These are phyloP conservation scores for Wickerhamiella sergipiensis DNA, from an alignment of 805 yeast genomes.

Conservation along the genomic window DNA sequence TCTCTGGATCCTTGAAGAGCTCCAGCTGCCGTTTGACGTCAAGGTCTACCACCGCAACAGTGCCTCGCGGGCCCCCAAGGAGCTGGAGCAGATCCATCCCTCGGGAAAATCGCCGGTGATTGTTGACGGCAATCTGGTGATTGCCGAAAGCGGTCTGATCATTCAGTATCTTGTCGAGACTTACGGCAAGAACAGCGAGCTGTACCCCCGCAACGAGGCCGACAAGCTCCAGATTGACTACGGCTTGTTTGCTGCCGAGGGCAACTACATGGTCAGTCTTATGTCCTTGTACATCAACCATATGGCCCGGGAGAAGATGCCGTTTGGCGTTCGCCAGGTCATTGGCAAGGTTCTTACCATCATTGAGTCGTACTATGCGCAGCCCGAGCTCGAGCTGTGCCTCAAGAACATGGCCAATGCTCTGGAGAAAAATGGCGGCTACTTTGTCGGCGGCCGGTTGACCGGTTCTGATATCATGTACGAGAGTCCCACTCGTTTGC, in stretches of 20 bases:
- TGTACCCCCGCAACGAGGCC: conserved; percentile 28
- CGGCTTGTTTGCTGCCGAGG: conserved; percentile 47
- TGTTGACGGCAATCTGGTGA: conserved; percentile 27
- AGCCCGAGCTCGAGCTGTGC: conserved; percentile 32
- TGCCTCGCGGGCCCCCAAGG: conserved; percentile 34
- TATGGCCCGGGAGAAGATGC: conserved; percentile 19
- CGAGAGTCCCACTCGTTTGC: conserved; percentile 4
- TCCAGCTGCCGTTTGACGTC: conserved; percentile 41
- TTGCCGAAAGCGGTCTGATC: conserved; percentile 53
- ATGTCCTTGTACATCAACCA: conserved; percentile 27
- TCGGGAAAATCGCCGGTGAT: conserved; percentile 52
- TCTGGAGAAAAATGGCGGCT: conserved; percentile 36
- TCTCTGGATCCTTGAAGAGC: conserved; percentile 50
- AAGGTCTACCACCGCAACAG: conserved; percentile 39
- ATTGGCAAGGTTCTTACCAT: conserved; percentile 32
- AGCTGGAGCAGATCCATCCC: conserved; percentile 40
- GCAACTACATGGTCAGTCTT: conserved; percentile 40
- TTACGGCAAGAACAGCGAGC: conserved; percentile 32
- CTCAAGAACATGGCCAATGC: conserved; percentile 31
- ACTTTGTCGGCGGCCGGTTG: conserved; percentile 44
- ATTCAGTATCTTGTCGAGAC: conserved; percentile 36
- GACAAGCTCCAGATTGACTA: conserved; percentile 36
- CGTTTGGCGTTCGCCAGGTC: conserved; percentile 18
- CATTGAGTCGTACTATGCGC: conserved; percentile 36
- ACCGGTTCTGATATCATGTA: conserved; percentile 48